Base-by-base conservation (phyloP, 768 basidiomycete genomes). In the Calvatia gigantea region DNA sequence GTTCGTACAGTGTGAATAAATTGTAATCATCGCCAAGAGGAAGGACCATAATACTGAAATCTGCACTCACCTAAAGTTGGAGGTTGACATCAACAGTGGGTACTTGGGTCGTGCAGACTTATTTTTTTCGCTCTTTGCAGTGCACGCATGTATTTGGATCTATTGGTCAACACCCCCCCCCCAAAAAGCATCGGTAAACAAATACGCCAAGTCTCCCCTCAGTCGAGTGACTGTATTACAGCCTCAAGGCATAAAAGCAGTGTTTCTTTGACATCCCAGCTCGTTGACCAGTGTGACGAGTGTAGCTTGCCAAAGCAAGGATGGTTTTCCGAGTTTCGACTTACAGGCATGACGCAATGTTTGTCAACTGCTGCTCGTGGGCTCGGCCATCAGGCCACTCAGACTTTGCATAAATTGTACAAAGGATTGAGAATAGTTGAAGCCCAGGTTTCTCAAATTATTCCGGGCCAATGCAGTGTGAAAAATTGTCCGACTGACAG, bases 1-100 rank as follows among this genome's bases (percentile, higher is more conserved):
- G 73, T 80, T 89, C 86, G 73, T 81, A 83, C 83, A 87, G 86
- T 87, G 84, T 85, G 85, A 86, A 88, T 85, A 73, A 67, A 71
- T 49, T 72, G 76, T 75, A 78, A 85, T 85, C 83, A 78, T 65
- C 41, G 70, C 65, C 66, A 62, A 55, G 62, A 19, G 59, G 53
- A 47, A 39, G 53, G 62, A 50, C 39, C 14, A 57, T 39, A 39
- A 45, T 6, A 46, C 27, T 47, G 44, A 31, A 54, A 60, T 49
- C 19, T 39, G 47, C 12, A 66, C 69, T 62, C 59, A 73, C 72
- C 57, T 31, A 55, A 29, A 9, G n/a, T 15, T 12, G 23, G 5
- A 46, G 25, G 35, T 17, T 23, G 23, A 35, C 7, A 6, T 7
- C 19, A 19, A 42, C 19, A 21, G 41, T 21, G 12, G 38, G 8